Base-by-base conservation (phyloP, 1,284 basidiomycete genomes). In the Testicularia cyperi region DNA sequence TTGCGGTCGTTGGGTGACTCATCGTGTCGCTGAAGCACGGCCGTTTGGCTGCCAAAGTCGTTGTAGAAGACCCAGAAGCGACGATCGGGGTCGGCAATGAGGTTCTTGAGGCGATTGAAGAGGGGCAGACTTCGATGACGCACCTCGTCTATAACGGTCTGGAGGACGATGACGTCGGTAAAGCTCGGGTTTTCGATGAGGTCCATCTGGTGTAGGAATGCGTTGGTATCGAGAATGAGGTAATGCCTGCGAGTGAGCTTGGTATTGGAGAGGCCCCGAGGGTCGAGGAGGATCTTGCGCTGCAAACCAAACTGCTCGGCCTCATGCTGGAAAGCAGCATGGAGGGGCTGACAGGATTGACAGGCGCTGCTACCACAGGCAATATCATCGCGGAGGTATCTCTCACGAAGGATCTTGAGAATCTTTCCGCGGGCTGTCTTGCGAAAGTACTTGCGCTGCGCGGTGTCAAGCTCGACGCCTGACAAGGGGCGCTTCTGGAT, bases 121-220 rank as follows among this genome's bases (percentile, higher is more conserved):
- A 98, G 80, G 1, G 95, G 95, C 23, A 98, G 78, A 0, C 90
- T 92, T 21, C 94, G 84, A 77, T 98, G 94, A 44, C 94, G 83
- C 48, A 96, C 91, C 83, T 99, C 95, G 65, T 95, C 90, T 37
- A 96, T 80, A 1, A 96, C 92, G 0, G 94, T 99, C 77, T 98
- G 95, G 1, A 96, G 83, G 10, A 98, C 80, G 40, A 99, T 86
- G 30, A 76, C 65, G 31, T 74, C 62, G 22, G 71, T 68, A 23
- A 76, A 73, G 41, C 65, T 56, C 4, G 65, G 55, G 22, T 65
- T 64, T 24, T 69, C 66, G 35, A 69, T 60, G 26, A 68, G 53
- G 34, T 69, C 55, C 65, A 70, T 70, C 44, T 96, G 92, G 29
- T 90, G 85, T 10, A 99, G 81, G 65, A 97, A 90, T 6, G 96